phyloP scores from a whole-genome alignment of 208 protist genomes.

The Acanthamoeba lugdunensis region DNA sequence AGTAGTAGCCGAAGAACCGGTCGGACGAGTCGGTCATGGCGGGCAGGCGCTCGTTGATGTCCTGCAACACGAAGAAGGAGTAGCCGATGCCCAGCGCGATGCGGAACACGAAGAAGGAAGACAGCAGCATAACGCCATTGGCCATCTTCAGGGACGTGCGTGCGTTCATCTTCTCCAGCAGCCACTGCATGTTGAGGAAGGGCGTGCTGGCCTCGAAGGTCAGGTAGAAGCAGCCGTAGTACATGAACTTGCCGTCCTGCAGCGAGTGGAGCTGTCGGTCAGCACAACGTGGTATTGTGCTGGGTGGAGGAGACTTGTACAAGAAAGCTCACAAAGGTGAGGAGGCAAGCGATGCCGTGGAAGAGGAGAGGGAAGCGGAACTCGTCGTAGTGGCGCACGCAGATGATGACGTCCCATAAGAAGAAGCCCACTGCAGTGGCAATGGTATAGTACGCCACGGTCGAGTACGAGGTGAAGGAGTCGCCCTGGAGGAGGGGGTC shows the following conservation, averaged over 20 bases:
- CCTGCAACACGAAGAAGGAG: not conserved
- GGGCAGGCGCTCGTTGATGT: not conserved
- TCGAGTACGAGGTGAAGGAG: not conserved
- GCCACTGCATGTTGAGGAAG: slow-evolving; percentile 51
- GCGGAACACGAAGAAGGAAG: not conserved
- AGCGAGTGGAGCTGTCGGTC: not conserved
- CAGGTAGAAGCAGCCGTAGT: slow-evolving; percentile 56
- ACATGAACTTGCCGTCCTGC: slow-evolving; percentile 62
- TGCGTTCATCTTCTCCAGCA: slow-evolving; percentile 41
- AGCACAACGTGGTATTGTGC: not conserved
- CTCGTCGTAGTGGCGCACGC: slow-evolving; percentile 2
- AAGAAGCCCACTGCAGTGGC: not conserved
- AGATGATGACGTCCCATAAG: slow-evolving; percentile 20
- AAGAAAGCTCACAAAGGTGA: slow-evolving; percentile 37
- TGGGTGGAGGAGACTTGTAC: not conserved
- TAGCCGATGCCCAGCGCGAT: slow-evolving; percentile 20
- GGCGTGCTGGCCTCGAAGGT: slow-evolving; percentile 62
- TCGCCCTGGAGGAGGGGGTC: slow-evolving; percentile 30
- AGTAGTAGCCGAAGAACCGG: not conserved
- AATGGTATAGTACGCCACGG: not conserved
- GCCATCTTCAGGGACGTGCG: not conserved
- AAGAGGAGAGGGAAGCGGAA: slow-evolving; percentile 14
- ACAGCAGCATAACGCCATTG: not conserved
- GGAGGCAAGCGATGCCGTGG: slow-evolving; percentile 9
- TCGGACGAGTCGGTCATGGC: slow-evolving; percentile 1